A percentile compares a stretch with the other conserved stretches of the same genome.
Conservation (phyloP, 2,329 filamentous ascomycete genomes). For the Pezicula rhizophila region DNA sequence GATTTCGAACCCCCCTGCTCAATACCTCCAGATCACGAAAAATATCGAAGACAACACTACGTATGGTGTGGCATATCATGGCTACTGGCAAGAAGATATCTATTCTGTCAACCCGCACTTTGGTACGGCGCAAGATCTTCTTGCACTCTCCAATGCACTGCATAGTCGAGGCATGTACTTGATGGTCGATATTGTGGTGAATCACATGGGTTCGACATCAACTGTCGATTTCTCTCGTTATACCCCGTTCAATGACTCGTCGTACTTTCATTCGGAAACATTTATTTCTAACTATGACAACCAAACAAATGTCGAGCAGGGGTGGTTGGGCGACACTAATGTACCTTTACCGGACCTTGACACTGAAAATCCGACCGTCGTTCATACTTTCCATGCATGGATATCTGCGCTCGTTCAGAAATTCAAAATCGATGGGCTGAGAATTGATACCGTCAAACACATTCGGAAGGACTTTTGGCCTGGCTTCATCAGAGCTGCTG, state of each 20-base stretch:
- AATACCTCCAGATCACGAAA: slow-evolving; percentile 26
- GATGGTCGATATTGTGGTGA: slow-evolving; percentile 43
- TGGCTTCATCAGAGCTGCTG: slow-evolving; percentile 43
- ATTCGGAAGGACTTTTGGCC: slow-evolving; percentile 46
- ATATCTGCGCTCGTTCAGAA: slow-evolving; percentile 32
- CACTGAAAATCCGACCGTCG: slow-evolving; percentile 32
- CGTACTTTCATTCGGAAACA: slow-evolving; percentile 4
- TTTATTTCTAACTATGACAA: slow-evolving; percentile 23
- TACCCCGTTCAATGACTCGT: slow-evolving; percentile 24
- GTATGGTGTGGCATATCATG: slow-evolving; percentile 35
- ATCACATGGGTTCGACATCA: slow-evolving; percentile 34
- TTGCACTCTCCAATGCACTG: slow-evolving; percentile 34
- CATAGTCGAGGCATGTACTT: slow-evolving; percentile 40
- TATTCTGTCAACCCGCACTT: slow-evolving; percentile 40
- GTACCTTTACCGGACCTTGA: slow-evolving; percentile 36
- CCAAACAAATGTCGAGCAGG: slow-evolving; percentile 29
- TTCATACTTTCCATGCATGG: slow-evolving; percentile 33
- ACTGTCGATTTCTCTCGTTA: slow-evolving; percentile 33
- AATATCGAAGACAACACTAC: slow-evolving; percentile 26
- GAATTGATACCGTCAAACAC: slow-evolving; percentile 41
- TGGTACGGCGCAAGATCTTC: slow-evolving; percentile 37
- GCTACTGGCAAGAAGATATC: slow-evolving; percentile 42
- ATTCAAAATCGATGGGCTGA: slow-evolving; percentile 40
- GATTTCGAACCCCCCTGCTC: not conserved
- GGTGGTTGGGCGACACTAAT: slow-evolving; percentile 38